Percentiles rank a stretch among this genome's conserved stretches.
These are phyloP conservation scores for Trichoderma semiorbis DNA, from an alignment of 2,329 filamentous ascomycete genomes.

Conservation along the genomic window DNA sequence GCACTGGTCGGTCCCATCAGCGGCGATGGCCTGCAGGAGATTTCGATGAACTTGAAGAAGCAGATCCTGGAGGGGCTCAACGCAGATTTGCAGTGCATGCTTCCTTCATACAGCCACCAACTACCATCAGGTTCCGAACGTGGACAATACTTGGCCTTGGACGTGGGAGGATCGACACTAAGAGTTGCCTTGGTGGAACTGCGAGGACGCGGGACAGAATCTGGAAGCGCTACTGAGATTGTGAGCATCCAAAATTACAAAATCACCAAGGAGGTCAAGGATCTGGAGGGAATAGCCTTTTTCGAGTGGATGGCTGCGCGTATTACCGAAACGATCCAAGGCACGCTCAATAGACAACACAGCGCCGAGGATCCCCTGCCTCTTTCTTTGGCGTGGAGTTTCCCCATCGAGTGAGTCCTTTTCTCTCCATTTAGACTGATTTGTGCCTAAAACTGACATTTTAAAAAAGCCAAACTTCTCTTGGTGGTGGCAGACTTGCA, in stretches of 20 bases:
- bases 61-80: slow-evolving; percentile 54
- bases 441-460: neutral
- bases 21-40: slow-evolving; percentile 41
- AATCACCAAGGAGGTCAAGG: slow-evolving; percentile 55
- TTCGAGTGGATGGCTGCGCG: slow-evolving; percentile 66
- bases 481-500: slow-evolving; percentile 56
- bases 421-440: accelerated
- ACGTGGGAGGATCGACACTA: slow-evolving; percentile 67
- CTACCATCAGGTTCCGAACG: slow-evolving; percentile 58
- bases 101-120: slow-evolving; percentile 63
- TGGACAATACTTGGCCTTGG: slow-evolving; percentile 60
- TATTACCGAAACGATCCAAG: slow-evolving; percentile 54
- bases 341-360: slow-evolving; percentile 38
- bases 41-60: slow-evolving; percentile 49
- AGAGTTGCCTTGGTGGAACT: slow-evolving; percentile 63
- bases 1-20: slow-evolving; percentile 48
- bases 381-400: slow-evolving; percentile 65
- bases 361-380: slow-evolving; percentile 45
- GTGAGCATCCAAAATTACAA: slow-evolving; percentile 53
- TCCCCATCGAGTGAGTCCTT: slow-evolving; percentile 63
- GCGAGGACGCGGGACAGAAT: slow-evolving; percentile 40
- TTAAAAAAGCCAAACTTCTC: slow-evolving; percentile 57
- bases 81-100: slow-evolving; percentile 56
- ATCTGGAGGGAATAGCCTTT: slow-evolving; percentile 55
- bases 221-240: slow-evolving; percentile 47